phyloP scores from a whole-genome alignment of 768 basidiomycete genomes.

The Fistulinella prunicolor region DNA sequence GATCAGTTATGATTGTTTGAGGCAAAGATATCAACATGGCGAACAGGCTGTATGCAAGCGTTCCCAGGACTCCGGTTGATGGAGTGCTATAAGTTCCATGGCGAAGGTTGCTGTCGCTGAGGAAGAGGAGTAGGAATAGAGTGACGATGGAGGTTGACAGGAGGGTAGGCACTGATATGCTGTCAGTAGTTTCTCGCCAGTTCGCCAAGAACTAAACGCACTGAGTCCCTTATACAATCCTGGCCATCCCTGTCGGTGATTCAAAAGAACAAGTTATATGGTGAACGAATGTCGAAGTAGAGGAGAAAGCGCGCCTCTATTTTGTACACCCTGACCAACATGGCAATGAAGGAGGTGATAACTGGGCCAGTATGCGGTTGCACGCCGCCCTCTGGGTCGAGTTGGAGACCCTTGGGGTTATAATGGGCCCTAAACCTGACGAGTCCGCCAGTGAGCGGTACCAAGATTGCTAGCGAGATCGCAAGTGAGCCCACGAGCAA shows the following conservation, averaged over 20 bases:
- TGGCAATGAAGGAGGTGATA: constrained; percentile 71
- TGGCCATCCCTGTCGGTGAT: constrained; percentile 49
- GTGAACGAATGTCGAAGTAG: neutral
- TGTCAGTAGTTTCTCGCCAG: constrained; percentile 37
- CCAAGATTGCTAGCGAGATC: constrained; percentile 53
- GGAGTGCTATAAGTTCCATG: constrained; percentile 68
- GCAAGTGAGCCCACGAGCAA: constrained; percentile 44
- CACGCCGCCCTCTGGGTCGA: constrained; percentile 75
- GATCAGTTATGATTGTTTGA: constrained; percentile 69
- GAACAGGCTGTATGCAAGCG: constrained; percentile 59
- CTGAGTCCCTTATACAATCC: constrained; percentile 83
- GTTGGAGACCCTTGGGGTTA: constrained; percentile 79
- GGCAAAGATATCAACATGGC: constrained; percentile 68
- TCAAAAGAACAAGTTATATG: neutral
- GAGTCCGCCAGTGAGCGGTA: constrained; percentile 65
- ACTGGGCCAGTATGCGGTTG: constrained; percentile 75
- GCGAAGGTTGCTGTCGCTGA: constrained; percentile 56
- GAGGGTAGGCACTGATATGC: constrained; percentile 46
- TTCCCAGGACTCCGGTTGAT: constrained; percentile 56
- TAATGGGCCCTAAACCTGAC: constrained; percentile 82
- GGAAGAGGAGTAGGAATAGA: constrained; percentile 51
- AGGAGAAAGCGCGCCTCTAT: constrained; percentile 73
- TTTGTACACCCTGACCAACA: constrained; percentile 66
- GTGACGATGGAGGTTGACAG: constrained; percentile 54
- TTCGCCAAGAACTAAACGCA: constrained; percentile 26